Base-by-base conservation (phyloP, 768 basidiomycete genomes). In the Tephrocybe rancida region DNA sequence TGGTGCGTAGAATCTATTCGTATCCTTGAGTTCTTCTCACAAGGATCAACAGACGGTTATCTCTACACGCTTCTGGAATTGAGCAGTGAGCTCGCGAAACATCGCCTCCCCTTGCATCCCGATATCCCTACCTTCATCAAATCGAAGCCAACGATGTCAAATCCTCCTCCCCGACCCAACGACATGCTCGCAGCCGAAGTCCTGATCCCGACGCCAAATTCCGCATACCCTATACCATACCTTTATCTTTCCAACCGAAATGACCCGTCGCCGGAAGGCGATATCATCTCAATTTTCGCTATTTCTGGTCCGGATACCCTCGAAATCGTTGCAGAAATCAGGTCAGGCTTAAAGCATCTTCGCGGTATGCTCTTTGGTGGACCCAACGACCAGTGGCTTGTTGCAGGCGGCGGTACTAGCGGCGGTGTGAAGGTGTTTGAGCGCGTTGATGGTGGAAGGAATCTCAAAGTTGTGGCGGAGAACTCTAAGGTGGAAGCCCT, bases 201-300 rank as follows among this genome's bases (percentile, higher is more conserved):
- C 56, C 73, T 89, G 50, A 72, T 88, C 52, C 83, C 87, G 0
- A 61, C 70, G 5, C 73, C 83, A 11, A 84, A 83, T 55, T 37
- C 69, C 6, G 63, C 76, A 3, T 87, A 77, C 70, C 74, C 84
- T 0, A 73, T 69, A 0, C 75, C 81, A 2, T 86, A 86, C 66
- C 70, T 92, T 14, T 92, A 90, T 63, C 70, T 82, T 10, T 87
- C 90, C 3, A 93, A 92, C 67, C 78, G 91, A 27, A 86, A 90
- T 60, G 84, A 90, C 61, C 85, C 85, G 4, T 78, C 82, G 19
- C 73, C 82, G 0, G 82, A 78, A 42, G 89, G 90, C 21, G 90
- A 93, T 66, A 81, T 81, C 26, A 82, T 93, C 56, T 78, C 88
- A 5, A 79, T 92, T 27, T 91, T 87, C 70, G 74, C 80, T 6